Evolutionary conservation across 2,329 filamentous ascomycete species (phyloP).

Genomic region (Lomentospora prolificans): DNA sequence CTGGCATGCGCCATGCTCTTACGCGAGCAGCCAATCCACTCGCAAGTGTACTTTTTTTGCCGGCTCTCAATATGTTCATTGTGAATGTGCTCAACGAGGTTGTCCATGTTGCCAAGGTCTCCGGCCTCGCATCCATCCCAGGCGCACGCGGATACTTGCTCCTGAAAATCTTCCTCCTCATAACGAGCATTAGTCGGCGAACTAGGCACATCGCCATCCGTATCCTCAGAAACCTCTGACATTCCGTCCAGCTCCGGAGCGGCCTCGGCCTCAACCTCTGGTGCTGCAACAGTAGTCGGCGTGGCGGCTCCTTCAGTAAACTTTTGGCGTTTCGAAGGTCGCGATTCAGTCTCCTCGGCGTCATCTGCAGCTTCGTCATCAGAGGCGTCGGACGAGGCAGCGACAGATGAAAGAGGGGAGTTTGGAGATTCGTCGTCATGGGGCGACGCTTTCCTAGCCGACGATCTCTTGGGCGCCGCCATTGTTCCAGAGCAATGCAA

Average conservation of each 20-base stretch:
- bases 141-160: slow-evolving; percentile 67
- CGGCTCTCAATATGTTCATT: slow-evolving; percentile 87
- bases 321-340: slow-evolving; percentile 38
- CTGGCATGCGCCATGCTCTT: slow-evolving; percentile 91
- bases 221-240: slow-evolving; percentile 80
- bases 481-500: neutral
- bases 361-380: slow-evolving; percentile 31
- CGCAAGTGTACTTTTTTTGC: slow-evolving; percentile 96
- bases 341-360: slow-evolving; percentile 28
- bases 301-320: slow-evolving; percentile 33
- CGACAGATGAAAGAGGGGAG: slow-evolving; percentile 37
- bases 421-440: slow-evolving; percentile 18
- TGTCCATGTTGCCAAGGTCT: slow-evolving; percentile 72
- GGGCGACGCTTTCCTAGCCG: slow-evolving; percentile 1
- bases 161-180: slow-evolving; percentile 66
- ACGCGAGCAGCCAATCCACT: slow-evolving; percentile 82
- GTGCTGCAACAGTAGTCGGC: slow-evolving; percentile 31
- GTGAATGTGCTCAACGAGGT: slow-evolving; percentile 74
- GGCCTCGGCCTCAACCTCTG: slow-evolving; percentile 33
- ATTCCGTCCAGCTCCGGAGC: slow-evolving; percentile 45
- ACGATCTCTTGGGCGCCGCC: slow-evolving; percentile 2
- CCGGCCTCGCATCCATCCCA: slow-evolving; percentile 68
- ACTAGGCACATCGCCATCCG: slow-evolving; percentile 72
- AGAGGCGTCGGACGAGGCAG: slow-evolving; percentile 32
- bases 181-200: slow-evolving; percentile 57